Base-by-base conservation (phyloP, 495 filamentous ascomycete genomes). In the Penicillium roqueforti region DNA sequence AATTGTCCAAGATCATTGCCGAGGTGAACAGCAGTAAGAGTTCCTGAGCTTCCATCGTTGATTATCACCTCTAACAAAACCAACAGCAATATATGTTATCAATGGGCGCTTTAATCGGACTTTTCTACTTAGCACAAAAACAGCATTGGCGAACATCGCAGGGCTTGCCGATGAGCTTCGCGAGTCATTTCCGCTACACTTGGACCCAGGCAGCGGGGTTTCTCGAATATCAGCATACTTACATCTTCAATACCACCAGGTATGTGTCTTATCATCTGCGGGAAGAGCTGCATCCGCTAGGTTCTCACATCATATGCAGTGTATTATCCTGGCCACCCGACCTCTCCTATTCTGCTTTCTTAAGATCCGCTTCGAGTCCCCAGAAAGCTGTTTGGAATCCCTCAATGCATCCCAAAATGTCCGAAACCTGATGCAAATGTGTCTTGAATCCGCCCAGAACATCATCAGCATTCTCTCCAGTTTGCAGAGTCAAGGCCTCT, bases 241-340 rank as follows among this genome's bases (percentile, higher is more conserved):
- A 18, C 69, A 76, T 56, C 66, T 77, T 14, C 63, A 73, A 34
- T 70, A 77, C 40, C 74, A 77, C 39, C 72, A 74, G 53, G 69
- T 72, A 47, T 16, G 51, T 18, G 16, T n/a, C n/a, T 49, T 13
- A 11, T 22, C n/a, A 1, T 36, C 7, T n/a, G 4, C 1, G 1
- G 0, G 8, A 39, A 5, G 3, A 3, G 14, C 1, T 2, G 8
- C 13, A 28, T 19, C 18, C 18, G 14, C 16, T 43, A 14, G 41
- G 11, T 31, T 4, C 14, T 16, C 32, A 16, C 32, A 36, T n/a
- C 0, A 16, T 18, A 5, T 50, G 19, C 36, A 70, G 63, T 76
- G 74, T 46, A 72, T 77, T 14, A 59, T 77, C 28, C 60, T 76
- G 7, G 71, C 72, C 22, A 76, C 71, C 26, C 55, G 72, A 54